Base-by-base conservation (phyloP, 495 filamentous ascomycete genomes). In the Penicillium roqueforti region DNA sequence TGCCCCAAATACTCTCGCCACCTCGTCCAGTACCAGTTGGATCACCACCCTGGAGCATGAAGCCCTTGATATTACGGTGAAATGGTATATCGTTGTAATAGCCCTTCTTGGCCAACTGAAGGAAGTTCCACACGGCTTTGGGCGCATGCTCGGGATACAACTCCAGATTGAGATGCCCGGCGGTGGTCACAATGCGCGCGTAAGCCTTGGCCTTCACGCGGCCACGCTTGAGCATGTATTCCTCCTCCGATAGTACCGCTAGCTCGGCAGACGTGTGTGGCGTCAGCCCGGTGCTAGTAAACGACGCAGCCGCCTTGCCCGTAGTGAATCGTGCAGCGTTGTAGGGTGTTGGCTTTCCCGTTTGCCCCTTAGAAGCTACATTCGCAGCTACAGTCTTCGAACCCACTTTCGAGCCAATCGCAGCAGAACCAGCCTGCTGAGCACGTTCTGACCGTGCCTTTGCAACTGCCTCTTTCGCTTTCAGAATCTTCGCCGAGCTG, bases 1-100 rank as follows among this genome's bases (percentile, higher is more conserved):
- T 91, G 40, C 87, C 87, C 93, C 93, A 97, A 52, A 92, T 80
- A 61, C 85, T 90, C 37, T 81, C 75, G 0, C 93, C 93, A n/a
- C 92, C 92, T 34, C 87, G 78, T 8, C 93, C 93, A 1, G 90
- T 95, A 0, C 77, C 78, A 2, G 77, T 75, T 3, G 79, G 79
- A 51, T 81, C 79, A 13, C 93, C 93, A 50, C 95, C 95, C 66
- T 99, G 93, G 53, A 97, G 88, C 93, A 99, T 99, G 69, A 99
- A 99, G 55, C 88, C 90, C 23, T 81, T 80, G 62, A 99, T 96
- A 66, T 91, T 95, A 46, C 93, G 84, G 68, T 99, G 93, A 65
- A 97, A 97, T 19, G 78, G 59, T 7, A 95, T 82, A 63, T 77
- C 80, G 41, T 81, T 83, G 75, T 97, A 99, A 72, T 96, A 95